Evolutionary conservation across 1,284 basidiomycete species (phyloP), one percentile per base, ranked within the genome.

Genomic region (Ustilago cynodontis): DNA sequence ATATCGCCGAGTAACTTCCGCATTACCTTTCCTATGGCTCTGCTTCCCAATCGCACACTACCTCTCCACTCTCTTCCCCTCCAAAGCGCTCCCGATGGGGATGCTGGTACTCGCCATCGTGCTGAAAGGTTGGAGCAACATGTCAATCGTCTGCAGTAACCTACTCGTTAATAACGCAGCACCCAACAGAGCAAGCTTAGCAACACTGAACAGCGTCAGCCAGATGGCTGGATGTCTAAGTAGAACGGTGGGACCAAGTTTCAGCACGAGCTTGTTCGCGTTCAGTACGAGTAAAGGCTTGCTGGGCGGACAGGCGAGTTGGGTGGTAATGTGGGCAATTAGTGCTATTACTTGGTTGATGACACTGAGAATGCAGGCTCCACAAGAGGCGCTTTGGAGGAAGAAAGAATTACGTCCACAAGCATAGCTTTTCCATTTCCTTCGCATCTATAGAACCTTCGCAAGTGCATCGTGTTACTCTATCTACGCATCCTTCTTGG

Each of bases 81-180:
- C 39, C 13, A 67, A 76, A 51, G 28, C 39, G 5, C 29, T 51
- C 37, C 61, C 70, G 11, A 56, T 73, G 50, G 20, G 41, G 3
- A 59, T 58, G 3, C 29, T 77, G 9, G 31, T 66, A 0, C 5
- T 60, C 0, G 50, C 71, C 0, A 65, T 73, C 35, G 56, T 77
- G 20, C 43, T 78, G n/a, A 73, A 77, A 29, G 65, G 66, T 0
- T 51, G 72, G 5, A 65, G 68, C 57, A 73, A 76, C 56, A 81
- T 79, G 70, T 71, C 70, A 24, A 74, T 81, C 52, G 78, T 82
- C 3, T 74, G 68, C 35, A 63, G 57, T 45, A 78, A 66, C n/a
- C 33, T 81, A 18, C 52, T 79, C 13, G 74, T 82, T 28, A 81
- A 73, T 56, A 80, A 82, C 24, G 28, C 71, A 6, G 74, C 78